Conservation (phyloP, 331 rosid genomes). For the Spiraea crenata region DNA sequence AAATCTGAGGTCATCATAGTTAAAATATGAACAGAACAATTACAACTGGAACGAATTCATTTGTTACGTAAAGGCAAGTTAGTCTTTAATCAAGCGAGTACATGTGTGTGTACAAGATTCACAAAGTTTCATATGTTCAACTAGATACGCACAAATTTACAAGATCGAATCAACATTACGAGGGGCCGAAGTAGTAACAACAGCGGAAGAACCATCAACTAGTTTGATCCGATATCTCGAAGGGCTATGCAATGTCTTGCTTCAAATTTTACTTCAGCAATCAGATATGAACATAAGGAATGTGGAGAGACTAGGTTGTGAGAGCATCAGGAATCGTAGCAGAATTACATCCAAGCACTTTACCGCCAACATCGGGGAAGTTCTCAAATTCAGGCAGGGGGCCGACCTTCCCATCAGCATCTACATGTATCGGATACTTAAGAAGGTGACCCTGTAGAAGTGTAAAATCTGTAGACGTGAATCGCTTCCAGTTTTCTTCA, state of each 20-base stretch:
- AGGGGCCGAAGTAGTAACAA: background rate
- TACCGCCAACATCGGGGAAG: constrained; percentile 89
- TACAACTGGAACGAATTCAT: no score
- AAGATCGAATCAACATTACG: background rate
- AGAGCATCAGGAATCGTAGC: constrained; percentile 58
- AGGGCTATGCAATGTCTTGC: constrained; percentile 13
- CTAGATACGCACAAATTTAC: constrained; percentile 6
- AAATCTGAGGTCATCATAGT: no score
- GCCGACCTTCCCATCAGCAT: constrained; percentile 48
- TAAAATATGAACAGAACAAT: no score
- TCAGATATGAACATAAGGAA: no score
- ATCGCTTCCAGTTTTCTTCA: constrained; percentile 56
- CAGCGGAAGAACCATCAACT: constrained; percentile 11
- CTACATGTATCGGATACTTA: constrained; percentile 67
- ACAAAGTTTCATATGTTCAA: background rate
- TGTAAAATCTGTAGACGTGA: constrained; percentile 36
- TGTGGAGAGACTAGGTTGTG: constrained; percentile 52
- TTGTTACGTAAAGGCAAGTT: no score
- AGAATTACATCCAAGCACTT: constrained; percentile 54
- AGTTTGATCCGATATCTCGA: constrained; percentile 19
- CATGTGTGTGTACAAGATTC: background rate
- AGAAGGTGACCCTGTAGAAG: constrained; percentile 73
- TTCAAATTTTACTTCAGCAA: background rate
- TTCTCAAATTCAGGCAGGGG: constrained; percentile 51
- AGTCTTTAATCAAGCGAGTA: no score